Base-by-base conservation (phyloP, 306 rosid species). In the Lithocarpus polystachyus region DNA sequence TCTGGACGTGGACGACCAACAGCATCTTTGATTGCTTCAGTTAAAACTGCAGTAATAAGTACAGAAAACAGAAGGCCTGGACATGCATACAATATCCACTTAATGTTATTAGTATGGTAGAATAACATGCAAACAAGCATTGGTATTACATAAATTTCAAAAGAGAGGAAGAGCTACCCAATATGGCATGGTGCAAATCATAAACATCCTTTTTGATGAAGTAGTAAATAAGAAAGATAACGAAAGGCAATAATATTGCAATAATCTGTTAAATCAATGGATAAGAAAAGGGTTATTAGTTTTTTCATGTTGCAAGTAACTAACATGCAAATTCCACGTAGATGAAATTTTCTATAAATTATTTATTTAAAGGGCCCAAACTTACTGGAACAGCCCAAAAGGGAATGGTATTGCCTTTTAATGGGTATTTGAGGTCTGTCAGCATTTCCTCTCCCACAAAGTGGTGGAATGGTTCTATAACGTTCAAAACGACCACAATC, bases 1-100 rank as follows among this genome's bases (percentile, higher is more conserved):
- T 94, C 95, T 64, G 98, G 98, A 23, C 98, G 94, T 19, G 98
- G 98, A 73, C 97, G 83, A 59, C 98, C 98, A 81, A 94, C 91
- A 54, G 87, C 94, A 89, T 94, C 97, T 87, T 94, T 92, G 20
- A 94, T 92, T 79, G 97, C 92, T 73, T 94, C 97, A 15, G 98
- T 94, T 81, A 94, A 52, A 64, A 94, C 97, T 75, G 90, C 92
- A 62, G 95, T 89, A 81, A 94, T 79, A 60, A 89, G 88, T 80
- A 94, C 88, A 22, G 98, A 90, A 82, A 86, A 94, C 19, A 94
- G 87, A 83, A 94, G 94, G 37, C 98, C 98, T 94, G 90, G 72
- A 80, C 11, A 72, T 80, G 75, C 72, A 88, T 75, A 68, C 31
- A 62, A 53, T 20, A 80, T 37, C 62, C 9, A 64, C 37, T 35